Evolutionary conservation across 352 stramenopile genomes (phyloP).

Genomic region (Globisporangium nagaii): DNA sequence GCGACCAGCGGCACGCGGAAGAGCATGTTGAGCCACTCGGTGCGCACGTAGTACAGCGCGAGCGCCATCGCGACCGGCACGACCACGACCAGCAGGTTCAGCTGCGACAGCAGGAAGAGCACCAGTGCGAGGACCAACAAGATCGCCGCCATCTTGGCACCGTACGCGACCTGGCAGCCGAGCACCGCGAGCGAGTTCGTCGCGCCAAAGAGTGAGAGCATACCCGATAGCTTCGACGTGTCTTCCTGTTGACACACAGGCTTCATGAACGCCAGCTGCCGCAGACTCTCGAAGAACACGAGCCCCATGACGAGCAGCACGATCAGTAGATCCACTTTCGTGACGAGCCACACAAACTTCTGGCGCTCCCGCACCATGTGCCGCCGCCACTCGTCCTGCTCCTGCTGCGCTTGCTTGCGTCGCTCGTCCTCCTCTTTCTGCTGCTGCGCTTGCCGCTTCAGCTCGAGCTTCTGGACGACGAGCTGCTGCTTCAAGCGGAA

Average conservation of each 20-base stretch:
- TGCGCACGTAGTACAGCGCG: constrained; percentile 57
- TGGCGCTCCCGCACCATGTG: constrained; percentile 26
- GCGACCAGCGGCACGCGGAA: constrained; percentile 58
- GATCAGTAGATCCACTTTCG: constrained; percentile 66
- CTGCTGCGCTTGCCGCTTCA: constrained; percentile 38
- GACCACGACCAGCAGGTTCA: constrained; percentile 56
- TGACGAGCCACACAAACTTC: constrained; percentile 57
- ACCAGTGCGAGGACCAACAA: constrained; percentile 32
- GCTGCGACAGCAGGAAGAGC: constrained; percentile 58
- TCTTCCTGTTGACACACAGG: constrained; percentile 45
- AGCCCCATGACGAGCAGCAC: constrained; percentile 69
- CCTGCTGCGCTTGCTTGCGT: constrained; percentile 18
- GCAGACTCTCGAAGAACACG: constrained; percentile 72
- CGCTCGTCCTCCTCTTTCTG: constrained; percentile 44
- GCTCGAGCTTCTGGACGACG: constrained; percentile 58
- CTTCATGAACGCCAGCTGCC: constrained; percentile 53
- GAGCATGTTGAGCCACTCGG: constrained; percentile 82
- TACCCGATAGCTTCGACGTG: constrained; percentile 38
- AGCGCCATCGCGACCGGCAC: constrained; percentile 36
- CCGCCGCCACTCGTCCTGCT: constrained; percentile 26
- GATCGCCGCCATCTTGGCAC: constrained; percentile 48
- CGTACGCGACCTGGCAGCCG: constrained; percentile 66
- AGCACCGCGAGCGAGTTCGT: constrained; percentile 55
- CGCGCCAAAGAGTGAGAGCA: constrained; percentile 51
- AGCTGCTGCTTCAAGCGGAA: constrained; percentile 65